Evolutionary conservation across 371 early-diverging fungal species (phyloP).

Genomic region (Lichtheimia hyalospora): DNA sequence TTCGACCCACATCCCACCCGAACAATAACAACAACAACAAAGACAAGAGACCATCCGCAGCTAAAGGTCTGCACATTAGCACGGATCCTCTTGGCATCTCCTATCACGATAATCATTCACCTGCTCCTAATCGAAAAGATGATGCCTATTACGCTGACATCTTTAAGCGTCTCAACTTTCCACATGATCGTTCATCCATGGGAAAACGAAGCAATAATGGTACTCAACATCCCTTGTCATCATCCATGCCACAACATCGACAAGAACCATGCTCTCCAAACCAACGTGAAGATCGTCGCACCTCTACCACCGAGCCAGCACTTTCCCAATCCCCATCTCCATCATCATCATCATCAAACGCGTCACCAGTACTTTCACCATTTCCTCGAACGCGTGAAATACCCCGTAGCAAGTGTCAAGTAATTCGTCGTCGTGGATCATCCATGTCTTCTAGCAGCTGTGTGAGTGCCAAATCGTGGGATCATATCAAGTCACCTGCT

Average conservation of each 20-base stretch:
- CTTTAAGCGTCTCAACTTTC: slow-evolving; percentile 24
- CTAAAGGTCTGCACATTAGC: neutral
- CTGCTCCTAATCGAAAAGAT: slow-evolving; percentile 2
- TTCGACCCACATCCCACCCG: slow-evolving; percentile 10
- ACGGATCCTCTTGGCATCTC: slow-evolving; percentile 26
- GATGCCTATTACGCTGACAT: slow-evolving; percentile 19
- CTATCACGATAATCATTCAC: slow-evolving; percentile 13
- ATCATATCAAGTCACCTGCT: slow-evolving; percentile 54
- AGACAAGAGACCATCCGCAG: too few relatives aligned
- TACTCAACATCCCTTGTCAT: neutral
- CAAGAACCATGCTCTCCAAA: too few relatives aligned
- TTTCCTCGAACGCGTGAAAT: slow-evolving; percentile 8
- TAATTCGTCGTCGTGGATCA: slow-evolving; percentile 13
- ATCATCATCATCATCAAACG: slow-evolving; percentile 12
- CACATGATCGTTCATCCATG: slow-evolving; percentile 14
- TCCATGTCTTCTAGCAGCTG: slow-evolving; percentile 13
- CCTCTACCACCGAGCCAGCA: slow-evolving; percentile 1
- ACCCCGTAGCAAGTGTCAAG: slow-evolving; percentile 17
- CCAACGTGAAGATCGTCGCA: neutral
- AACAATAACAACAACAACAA: neutral
- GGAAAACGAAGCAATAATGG: neutral
- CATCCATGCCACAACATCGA: neutral
- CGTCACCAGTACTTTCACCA: slow-evolving; percentile 7
- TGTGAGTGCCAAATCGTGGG: slow-evolving; percentile 42
- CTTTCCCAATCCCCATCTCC: slow-evolving; percentile 17